Conservation (phyloP, 192 early-diverging fungal species). For the Coemansia sp. region DNA sequence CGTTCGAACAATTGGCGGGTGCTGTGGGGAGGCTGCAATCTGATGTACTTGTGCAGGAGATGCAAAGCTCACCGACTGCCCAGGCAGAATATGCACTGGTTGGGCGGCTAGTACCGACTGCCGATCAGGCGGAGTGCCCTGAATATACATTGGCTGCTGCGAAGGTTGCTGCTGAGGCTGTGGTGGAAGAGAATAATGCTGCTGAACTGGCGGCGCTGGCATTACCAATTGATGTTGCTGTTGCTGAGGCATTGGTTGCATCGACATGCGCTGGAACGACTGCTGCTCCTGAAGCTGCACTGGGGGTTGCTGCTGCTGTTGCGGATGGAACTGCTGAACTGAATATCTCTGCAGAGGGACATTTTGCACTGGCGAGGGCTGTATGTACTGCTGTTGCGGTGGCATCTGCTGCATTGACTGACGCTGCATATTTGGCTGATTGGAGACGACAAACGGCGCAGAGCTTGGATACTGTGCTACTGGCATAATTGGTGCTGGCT, state of each 20-base stretch:
- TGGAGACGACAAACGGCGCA: background rate
- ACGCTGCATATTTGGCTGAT: too few species aligned
- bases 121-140: background rate
- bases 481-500: background rate
- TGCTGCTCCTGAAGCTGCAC: conserved; percentile 6
- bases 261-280: background rate
- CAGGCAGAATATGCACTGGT: background rate
- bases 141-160: too few species aligned
- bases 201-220: background rate
- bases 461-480: background rate
- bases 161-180: conserved; percentile 1
- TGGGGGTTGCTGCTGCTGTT: conserved; percentile 15
- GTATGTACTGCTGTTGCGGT: background rate
- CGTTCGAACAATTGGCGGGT: conserved; percentile 1
- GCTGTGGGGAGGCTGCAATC: background rate
- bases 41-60: conserved; percentile 2
- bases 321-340: conserved; percentile 2
- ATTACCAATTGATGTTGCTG: background rate
- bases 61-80: conserved; percentile 1
- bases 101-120: background rate
- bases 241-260: background rate
- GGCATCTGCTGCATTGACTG: background rate
- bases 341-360: conserved; percentile 3
- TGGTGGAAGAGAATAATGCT: background rate
- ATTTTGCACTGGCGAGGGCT: conserved; percentile 2